Percentiles rank a stretch among this genome's conserved stretches.
These are phyloP conservation scores for Fusarium marasasianum DNA, from an alignment of 2,329 filamentous ascomycete genomes.

Conservation along the genomic window DNA sequence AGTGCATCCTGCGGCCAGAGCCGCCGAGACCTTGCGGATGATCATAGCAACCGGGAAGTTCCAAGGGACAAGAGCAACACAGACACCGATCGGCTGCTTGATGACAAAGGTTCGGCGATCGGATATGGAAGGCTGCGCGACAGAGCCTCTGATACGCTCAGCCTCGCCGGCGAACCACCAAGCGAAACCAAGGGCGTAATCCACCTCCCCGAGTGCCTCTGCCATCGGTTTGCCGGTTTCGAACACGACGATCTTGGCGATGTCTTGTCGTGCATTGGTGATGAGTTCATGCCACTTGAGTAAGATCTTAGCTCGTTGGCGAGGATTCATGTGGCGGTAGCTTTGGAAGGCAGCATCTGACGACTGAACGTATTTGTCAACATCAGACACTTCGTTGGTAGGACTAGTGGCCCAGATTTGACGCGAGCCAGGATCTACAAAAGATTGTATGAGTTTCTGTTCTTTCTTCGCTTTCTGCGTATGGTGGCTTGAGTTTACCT, in stretches of 20 bases:
- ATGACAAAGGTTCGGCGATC: constrained; percentile 72
- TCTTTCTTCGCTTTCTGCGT: accelerated
- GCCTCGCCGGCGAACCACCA: constrained; percentile 67
- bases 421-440: not conserved
- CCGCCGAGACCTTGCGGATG: constrained; percentile 58
- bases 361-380: constrained; percentile 33
- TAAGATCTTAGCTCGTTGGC: constrained; percentile 46
- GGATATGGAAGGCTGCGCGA: constrained; percentile 57
- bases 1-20: constrained; percentile 77
- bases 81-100: constrained; percentile 60
- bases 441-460: not conserved
- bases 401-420: not conserved
- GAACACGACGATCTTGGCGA: constrained; percentile 51
- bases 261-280: constrained; percentile 47
- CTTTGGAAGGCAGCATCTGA: constrained; percentile 49
- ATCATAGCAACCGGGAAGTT: constrained; percentile 69
- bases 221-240: constrained; percentile 67
- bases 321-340: constrained; percentile 51
- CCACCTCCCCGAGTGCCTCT: constrained; percentile 65
- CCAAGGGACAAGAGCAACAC: constrained; percentile 55
- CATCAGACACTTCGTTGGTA: constrained; percentile 37
- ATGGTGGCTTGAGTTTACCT: not conserved
- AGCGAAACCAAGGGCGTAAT: constrained; percentile 63
- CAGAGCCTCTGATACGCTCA: constrained; percentile 58
- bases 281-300: constrained; percentile 51